Evolutionary conservation across 306 rosid species (phyloP).

Genomic region (Fagus sylvatica): DNA sequence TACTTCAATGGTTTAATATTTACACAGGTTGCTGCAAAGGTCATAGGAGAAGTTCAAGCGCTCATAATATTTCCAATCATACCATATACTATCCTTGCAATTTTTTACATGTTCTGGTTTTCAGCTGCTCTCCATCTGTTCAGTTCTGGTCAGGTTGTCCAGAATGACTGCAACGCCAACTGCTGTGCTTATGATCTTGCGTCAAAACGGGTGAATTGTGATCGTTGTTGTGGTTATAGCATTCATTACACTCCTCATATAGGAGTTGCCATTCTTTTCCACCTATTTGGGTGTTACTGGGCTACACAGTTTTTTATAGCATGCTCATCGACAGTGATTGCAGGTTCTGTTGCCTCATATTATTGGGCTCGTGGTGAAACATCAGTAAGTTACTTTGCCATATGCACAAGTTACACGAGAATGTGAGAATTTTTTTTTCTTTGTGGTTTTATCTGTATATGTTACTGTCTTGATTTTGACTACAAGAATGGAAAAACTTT

Average conservation of each 20-base stretch:
- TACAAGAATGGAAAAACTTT: neutral
- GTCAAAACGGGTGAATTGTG: conserved; percentile 67
- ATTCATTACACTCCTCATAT: conserved; percentile 78
- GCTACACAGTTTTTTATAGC: conserved; percentile 88
- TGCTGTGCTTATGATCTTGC: conserved; percentile 78
- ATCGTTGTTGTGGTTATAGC: conserved; percentile 83
- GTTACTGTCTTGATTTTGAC: conserved; percentile 5
- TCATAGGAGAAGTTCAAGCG: conserved; percentile 90
- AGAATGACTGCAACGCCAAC: conserved; percentile 72
- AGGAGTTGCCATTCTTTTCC: conserved; percentile 84
- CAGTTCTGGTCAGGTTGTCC: conserved; percentile 87
- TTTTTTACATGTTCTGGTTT: conserved; percentile 90
- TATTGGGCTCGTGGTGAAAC: conserved; percentile 90
- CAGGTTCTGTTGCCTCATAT: conserved; percentile 93
- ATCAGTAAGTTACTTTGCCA: conserved; percentile 63
- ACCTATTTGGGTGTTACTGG: conserved; percentile 95
- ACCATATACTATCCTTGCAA: conserved; percentile 78
- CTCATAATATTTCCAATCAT: conserved; percentile 78
- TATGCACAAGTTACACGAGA: conserved; percentile 13
- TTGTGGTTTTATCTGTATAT: neutral
- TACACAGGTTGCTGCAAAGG: conserved; percentile 89
- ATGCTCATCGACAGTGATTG: conserved; percentile 84
- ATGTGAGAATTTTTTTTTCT: neutral
- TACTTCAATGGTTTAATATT: conserved; percentile 14
- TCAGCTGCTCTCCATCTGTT: conserved; percentile 83